A percentile compares a stretch with the other conserved stretches of the same genome.
These are phyloP conservation scores for Wickerhamia fluorescens DNA, from an alignment of 805 yeast genomes.

Conservation along the genomic window DNA sequence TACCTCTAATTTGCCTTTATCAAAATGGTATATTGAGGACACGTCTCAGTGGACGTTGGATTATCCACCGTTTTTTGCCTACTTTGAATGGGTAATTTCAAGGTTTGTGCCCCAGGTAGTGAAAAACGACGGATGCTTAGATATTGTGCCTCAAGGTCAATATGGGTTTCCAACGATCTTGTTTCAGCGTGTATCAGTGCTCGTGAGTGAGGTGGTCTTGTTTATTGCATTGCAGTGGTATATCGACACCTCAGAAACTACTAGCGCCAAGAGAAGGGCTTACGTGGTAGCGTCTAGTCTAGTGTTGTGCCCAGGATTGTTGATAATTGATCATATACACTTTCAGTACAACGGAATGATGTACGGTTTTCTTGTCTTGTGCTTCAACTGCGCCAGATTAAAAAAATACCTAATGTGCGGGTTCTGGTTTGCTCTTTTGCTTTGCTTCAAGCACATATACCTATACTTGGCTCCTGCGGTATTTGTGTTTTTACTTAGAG, in stretches of 20 bases:
- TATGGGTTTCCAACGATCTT: slow-evolving; percentile 75
- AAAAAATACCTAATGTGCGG: slow-evolving; percentile 54
- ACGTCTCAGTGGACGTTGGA: slow-evolving; percentile 90
- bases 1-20: slow-evolving; percentile 66
- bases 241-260: slow-evolving; percentile 43
- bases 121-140: slow-evolving; percentile 68
- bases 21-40: slow-evolving; percentile 75
- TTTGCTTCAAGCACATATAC: slow-evolving; percentile 93
- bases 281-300: slow-evolving; percentile 78
- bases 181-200: slow-evolving; percentile 79
- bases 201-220: slow-evolving; percentile 65
- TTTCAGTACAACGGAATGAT: slow-evolving; percentile 95
- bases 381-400: slow-evolving; percentile 65
- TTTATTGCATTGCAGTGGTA: slow-evolving; percentile 67
- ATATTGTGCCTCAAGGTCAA: slow-evolving; percentile 53
- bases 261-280: slow-evolving; percentile 38
- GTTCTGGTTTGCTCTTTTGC: slow-evolving; percentile 60
- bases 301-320: slow-evolving; percentile 80
- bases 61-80: slow-evolving; percentile 97
- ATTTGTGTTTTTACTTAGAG: slow-evolving; percentile 69
- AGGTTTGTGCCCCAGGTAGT: slow-evolving; percentile 63
- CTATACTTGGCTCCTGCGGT: slow-evolving; percentile 92
- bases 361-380: slow-evolving; percentile 72
- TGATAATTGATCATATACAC: slow-evolving; percentile 91
- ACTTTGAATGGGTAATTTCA: slow-evolving; percentile 79